Evolutionary conservation across 495 filamentous ascomycete species (phyloP).

Genomic region (Umbilicaria muhlenbergii): DNA sequence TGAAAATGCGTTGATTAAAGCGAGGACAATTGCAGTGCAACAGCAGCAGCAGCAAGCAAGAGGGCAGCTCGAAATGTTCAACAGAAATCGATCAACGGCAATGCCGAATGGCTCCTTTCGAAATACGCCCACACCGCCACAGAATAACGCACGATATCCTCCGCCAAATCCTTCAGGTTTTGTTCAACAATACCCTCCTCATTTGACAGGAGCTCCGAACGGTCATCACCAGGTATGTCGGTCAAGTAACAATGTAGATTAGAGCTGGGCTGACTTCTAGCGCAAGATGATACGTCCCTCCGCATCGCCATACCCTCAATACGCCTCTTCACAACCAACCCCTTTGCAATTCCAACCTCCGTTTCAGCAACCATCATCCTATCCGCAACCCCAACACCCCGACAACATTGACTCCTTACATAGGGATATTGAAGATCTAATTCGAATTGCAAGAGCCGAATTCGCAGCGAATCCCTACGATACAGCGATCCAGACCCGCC

Average conservation of each 20-base stretch:
- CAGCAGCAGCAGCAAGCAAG: conserved; percentile 51
- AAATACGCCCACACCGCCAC: conserved; percentile 57
- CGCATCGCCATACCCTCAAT: conserved; percentile 20
- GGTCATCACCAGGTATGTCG: conserved; percentile 22
- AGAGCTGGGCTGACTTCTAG: conserved; percentile 5
- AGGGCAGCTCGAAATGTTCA: conserved; percentile 45
- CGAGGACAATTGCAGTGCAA: conserved; percentile 57
- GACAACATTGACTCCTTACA: conserved; percentile 56
- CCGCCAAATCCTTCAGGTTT: conserved; percentile 12
- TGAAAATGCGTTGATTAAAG: conserved; percentile 84
- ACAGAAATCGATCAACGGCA: conserved; percentile 35
- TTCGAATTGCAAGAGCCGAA: conserved; percentile 49
- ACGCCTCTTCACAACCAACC: conserved; percentile 23
- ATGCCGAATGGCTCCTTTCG: conserved; percentile 36
- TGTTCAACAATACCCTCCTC: conserved; percentile 8
- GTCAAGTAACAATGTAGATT: conserved; percentile 6
- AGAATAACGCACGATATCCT: conserved; percentile 26
- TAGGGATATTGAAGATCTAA: conserved; percentile 63
- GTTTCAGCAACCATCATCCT: conserved; percentile 6
- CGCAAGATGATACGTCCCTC: background rate
- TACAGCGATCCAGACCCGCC: conserved; percentile 51
- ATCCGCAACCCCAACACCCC: conserved; percentile 1
- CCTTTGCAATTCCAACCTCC: conserved; percentile 14
- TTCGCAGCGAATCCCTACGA: conserved; percentile 61
- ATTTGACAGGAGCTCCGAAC: conserved; percentile 15